Percentiles rank a stretch among this genome's conserved stretches.
Evolutionary conservation across 768 basidiomycete species (phyloP).

Genomic region (Hypsizygus marmoreus): DNA sequence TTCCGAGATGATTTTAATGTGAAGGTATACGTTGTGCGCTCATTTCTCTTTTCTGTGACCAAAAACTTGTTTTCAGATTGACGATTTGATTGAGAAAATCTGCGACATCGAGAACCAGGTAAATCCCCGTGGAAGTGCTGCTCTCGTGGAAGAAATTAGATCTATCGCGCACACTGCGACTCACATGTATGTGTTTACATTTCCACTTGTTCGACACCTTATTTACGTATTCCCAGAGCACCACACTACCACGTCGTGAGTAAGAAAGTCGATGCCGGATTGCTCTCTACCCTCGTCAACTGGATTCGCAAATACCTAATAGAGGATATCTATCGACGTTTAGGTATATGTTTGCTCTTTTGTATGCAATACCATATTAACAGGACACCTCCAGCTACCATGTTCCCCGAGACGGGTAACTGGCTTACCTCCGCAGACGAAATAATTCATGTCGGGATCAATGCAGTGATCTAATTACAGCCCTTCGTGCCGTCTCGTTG

Average conservation of each 20-base stretch:
- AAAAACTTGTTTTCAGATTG: constrained; percentile 26
- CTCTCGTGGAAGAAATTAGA: constrained; percentile 42
- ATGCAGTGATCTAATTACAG: constrained; percentile 44
- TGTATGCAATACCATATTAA: background rate
- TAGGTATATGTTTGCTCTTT: constrained; percentile 36
- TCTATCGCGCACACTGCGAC: constrained; percentile 43
- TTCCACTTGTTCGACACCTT: background rate
- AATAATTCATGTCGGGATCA: constrained; percentile 63
- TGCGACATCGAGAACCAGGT: constrained; percentile 46
- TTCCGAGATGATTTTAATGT: constrained; percentile 65
- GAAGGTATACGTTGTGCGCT: constrained; percentile 25
- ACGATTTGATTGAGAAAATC: constrained; percentile 53
- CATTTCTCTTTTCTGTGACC: background rate
- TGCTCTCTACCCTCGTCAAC: constrained; percentile 34
- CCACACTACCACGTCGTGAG: constrained; percentile 61
- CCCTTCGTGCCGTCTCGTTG: background rate
- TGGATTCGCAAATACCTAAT: constrained; percentile 53
- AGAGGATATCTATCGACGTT: constrained; percentile 62
- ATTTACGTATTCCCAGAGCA: constrained; percentile 35
- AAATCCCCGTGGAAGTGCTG: constrained; percentile 33
- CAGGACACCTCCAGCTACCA: constrained; percentile 36
- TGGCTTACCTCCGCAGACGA: constrained; percentile 61
- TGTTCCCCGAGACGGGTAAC: constrained; percentile 65
- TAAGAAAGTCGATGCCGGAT: constrained; percentile 34
- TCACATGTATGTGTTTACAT: constrained; percentile 50